A percentile compares a stretch with the other conserved stretches of the same genome.
Evolutionary conservation across 345 rosid genomes (phyloP).

Genomic region (Anastatica hierochuntica): DNA sequence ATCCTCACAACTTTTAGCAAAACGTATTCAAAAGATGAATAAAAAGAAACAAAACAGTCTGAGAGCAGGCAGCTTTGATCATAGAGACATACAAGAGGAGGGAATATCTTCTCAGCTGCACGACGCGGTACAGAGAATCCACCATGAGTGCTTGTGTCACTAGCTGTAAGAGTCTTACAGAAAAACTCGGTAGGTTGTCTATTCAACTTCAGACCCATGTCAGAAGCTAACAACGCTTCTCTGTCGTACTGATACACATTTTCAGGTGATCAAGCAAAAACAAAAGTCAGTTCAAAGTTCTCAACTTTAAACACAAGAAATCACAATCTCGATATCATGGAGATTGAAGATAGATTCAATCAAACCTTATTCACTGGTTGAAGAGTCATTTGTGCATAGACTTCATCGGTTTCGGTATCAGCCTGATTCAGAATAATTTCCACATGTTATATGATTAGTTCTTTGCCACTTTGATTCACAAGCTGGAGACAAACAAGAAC

Average conservation of each 20-base stretch:
- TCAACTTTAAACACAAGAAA: too few relatives aligned
- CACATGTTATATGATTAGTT: too few relatives aligned
- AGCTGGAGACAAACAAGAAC: too few relatives aligned
- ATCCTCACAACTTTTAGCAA: conserved; percentile 2
- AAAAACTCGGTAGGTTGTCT: conserved; percentile 77
- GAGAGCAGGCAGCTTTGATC: neutral
- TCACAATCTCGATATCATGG: too few relatives aligned
- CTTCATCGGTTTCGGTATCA: conserved; percentile 72
- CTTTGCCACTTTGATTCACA: too few relatives aligned
- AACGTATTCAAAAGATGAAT: neutral
- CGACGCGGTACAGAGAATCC: conserved; percentile 96
- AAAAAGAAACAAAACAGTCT: conserved; percentile 2
- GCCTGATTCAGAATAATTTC: too few relatives aligned
- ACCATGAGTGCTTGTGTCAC: conserved; percentile 98
- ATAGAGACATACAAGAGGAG: conserved; percentile 55
- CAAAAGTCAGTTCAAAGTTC: too few relatives aligned
- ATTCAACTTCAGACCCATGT: conserved; percentile 62
- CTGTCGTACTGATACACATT: conserved; percentile 70
- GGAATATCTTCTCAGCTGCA: conserved; percentile 94
- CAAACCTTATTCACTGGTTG: conserved; percentile 52
- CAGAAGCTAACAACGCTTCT: conserved; percentile 81
- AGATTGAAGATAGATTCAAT: too few relatives aligned
- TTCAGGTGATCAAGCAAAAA: too few relatives aligned
- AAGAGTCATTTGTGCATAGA: conserved; percentile 71
- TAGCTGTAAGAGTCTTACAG: conserved; percentile 91